Evolutionary conservation across 2,329 filamentous ascomycete species (phyloP), one percentile per base, ranked within the genome.

Genomic region (Colletotrichum tropicale): DNA sequence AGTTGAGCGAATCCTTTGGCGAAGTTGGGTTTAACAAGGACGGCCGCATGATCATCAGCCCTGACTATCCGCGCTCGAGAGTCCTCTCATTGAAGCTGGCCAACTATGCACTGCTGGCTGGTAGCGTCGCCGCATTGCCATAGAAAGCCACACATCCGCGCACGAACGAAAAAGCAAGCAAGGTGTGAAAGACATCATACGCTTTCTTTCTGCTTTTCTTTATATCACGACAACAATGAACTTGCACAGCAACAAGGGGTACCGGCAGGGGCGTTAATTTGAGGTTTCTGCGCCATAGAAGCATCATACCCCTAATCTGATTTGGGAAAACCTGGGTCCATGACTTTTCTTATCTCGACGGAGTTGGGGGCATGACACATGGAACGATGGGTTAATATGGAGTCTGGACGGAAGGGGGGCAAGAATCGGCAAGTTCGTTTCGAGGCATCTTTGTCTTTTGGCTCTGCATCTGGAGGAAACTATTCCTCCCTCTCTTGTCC

Each of bases 1-100:
- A 94, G 78, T 87, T 94, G 71, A 87, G 89, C 15, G 92, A 94
- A 69, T 91, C 88, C 3, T 92, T 94, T 75, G 91, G 91, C 58
- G 90, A 91, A 77, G 86, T 92, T 12, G 86, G 88, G 16, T 88
- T 90, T 78, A 89, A 88, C 80, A 93, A 92, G 80, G 90, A 93
- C 70, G 91, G 90, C 13, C 86, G 89, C 70, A 86, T 91, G 82
- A 86, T 91, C 65, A 89, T 91, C 76, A 88, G 86, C 61, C 90
- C 91, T 8, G 90, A 92, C 74, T 88, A 88, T 61, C 88, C 89
- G 12, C 87, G 87, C 70, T 86, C 87, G 8, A 86, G 88, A 30
- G 87, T 91, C 8, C 85, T 88, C 38, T 92, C 90, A 21, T 84
- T 92, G 15, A 92, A 91, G 80, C 80, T 92, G 32, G 84, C 87